A percentile compares a stretch with the other conserved stretches of the same genome.
Evolutionary conservation across 768 basidiomycete genomes (phyloP).

Genomic region (Strobilomyces confusus): DNA sequence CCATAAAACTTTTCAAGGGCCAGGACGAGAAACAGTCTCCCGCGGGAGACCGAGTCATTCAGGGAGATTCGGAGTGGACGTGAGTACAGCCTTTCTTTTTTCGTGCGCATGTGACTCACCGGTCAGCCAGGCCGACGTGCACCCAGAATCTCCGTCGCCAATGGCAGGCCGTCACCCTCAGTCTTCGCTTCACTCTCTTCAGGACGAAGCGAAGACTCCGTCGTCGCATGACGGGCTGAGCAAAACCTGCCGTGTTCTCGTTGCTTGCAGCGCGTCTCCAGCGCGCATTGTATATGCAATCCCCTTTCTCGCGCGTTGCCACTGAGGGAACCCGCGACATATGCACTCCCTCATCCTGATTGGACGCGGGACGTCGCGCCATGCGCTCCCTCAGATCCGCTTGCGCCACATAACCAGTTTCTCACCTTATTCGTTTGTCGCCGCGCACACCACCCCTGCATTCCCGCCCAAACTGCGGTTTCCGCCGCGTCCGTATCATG

Average conservation of each 20-base stretch:
- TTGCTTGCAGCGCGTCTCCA: constrained; percentile 8
- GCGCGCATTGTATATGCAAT: constrained; percentile 24
- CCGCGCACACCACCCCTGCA: constrained; percentile 13
- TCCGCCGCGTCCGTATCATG: neutral
- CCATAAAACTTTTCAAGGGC: constrained; percentile 8
- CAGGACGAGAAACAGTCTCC: constrained; percentile 20
- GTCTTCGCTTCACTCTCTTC: constrained; percentile 57
- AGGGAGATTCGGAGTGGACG: constrained; percentile 31
- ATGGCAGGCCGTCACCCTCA: constrained; percentile 57
- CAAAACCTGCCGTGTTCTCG: constrained; percentile 1
- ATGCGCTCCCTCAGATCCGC: constrained; percentile 22
- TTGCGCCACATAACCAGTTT: constrained; percentile 18
- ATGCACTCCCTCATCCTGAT: constrained; percentile 17
- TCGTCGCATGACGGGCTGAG: constrained; percentile 28
- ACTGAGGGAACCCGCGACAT: constrained; percentile 21
- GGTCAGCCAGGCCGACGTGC: constrained; percentile 51
- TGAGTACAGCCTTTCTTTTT: constrained; percentile 16
- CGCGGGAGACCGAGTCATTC: constrained; percentile 10
- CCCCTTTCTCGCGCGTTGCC: constrained; percentile 22
- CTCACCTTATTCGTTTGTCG: constrained; percentile 10
- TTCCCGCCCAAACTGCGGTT: constrained; percentile 19
- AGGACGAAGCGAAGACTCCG: constrained; percentile 40
- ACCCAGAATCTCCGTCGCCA: constrained; percentile 48
- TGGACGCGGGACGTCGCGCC: constrained; percentile 23
- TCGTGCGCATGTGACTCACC: neutral